Evolutionary conservation across 2,329 filamentous ascomycete genomes (phyloP).

Genomic region (Lithohypha guttulata): DNA sequence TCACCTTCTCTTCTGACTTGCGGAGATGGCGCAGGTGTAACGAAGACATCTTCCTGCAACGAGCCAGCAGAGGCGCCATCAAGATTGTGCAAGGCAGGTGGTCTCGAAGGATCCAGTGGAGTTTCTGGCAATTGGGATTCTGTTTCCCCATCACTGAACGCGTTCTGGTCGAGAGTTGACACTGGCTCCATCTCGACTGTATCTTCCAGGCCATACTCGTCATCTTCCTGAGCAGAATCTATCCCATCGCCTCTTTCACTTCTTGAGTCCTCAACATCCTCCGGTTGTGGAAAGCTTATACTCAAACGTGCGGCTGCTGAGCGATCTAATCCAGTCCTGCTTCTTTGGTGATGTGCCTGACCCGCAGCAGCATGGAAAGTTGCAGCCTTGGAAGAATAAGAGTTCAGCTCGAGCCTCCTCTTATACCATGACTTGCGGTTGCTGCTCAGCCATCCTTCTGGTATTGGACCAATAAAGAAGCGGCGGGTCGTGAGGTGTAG

Average conservation of each 20-base stretch:
- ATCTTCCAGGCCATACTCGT: slow-evolving; percentile 7
- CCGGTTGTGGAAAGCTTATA: slow-evolving; percentile 28
- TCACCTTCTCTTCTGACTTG: neutral
- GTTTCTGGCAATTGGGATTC: no score
- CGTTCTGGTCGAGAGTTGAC: slow-evolving; percentile 17
- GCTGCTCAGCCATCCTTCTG: slow-evolving; percentile 53
- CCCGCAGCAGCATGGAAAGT: slow-evolving; percentile 43
- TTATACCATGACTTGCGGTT: slow-evolving; percentile 55
- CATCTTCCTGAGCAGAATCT: slow-evolving; percentile 13
- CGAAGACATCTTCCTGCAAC: no score
- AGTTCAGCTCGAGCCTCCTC: slow-evolving; percentile 31
- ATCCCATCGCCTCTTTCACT: slow-evolving; percentile 12
- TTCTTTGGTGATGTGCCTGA: slow-evolving; percentile 32
- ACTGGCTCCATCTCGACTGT: slow-evolving; percentile 18
- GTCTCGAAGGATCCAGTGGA: no score
- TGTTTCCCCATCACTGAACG: slow-evolving; percentile 15
- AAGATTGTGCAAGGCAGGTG: no score
- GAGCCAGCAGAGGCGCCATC: no score
- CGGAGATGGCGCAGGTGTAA: no score
- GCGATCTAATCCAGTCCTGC: slow-evolving; percentile 23
- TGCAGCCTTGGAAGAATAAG: slow-evolving; percentile 37
- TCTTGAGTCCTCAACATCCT: slow-evolving; percentile 23
- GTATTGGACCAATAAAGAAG: slow-evolving; percentile 56
- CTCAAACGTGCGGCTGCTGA: slow-evolving; percentile 22
- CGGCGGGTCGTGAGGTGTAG: slow-evolving; percentile 51